phyloP scores from a whole-genome alignment of 176 grass and related monocot species.

The Hyparrhenia diplandra region DNA sequence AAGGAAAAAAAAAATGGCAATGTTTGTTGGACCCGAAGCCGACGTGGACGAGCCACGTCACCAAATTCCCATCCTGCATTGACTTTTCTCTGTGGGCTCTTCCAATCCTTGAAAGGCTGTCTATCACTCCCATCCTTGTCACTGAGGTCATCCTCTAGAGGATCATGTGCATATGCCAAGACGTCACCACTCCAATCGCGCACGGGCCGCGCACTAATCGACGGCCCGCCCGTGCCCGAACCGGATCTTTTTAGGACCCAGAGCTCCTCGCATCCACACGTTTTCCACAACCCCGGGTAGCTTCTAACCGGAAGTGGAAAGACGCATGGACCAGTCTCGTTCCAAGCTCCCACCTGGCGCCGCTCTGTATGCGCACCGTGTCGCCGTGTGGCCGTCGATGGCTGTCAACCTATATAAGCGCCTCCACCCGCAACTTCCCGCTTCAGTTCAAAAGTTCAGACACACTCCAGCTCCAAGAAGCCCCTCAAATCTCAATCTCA shows the following conservation, averaged over 20 bases:
- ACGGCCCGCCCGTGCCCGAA: background rate
- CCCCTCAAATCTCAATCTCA: no score
- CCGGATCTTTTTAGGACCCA: background rate
- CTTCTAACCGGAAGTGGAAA: background rate
- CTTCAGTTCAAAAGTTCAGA: background rate
- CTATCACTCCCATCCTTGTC: background rate
- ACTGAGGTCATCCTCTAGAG: background rate
- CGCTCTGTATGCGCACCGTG: background rate
- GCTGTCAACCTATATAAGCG: slow-evolving; percentile 20
- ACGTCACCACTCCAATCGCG: background rate
- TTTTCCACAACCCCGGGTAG: slow-evolving; percentile 26
- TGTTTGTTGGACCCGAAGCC: no score
- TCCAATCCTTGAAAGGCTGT: background rate
- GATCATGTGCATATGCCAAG: background rate
- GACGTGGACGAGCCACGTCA: background rate
- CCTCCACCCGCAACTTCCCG: slow-evolving; percentile 7
- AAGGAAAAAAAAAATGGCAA: no score
- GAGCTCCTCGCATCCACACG: slow-evolving; percentile 28
- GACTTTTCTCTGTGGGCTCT: background rate
- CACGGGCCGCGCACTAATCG: background rate
- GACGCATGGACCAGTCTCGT: background rate
- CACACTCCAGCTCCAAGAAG: background rate
- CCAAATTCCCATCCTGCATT: background rate
- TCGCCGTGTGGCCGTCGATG: slow-evolving; percentile 29
- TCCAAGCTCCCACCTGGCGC: slow-evolving; percentile 20